A percentile compares a stretch with the other conserved stretches of the same genome.
These are phyloP conservation scores for Didymella pomorum DNA, from an alignment of 2,329 filamentous ascomycete genomes.

Conservation along the genomic window DNA sequence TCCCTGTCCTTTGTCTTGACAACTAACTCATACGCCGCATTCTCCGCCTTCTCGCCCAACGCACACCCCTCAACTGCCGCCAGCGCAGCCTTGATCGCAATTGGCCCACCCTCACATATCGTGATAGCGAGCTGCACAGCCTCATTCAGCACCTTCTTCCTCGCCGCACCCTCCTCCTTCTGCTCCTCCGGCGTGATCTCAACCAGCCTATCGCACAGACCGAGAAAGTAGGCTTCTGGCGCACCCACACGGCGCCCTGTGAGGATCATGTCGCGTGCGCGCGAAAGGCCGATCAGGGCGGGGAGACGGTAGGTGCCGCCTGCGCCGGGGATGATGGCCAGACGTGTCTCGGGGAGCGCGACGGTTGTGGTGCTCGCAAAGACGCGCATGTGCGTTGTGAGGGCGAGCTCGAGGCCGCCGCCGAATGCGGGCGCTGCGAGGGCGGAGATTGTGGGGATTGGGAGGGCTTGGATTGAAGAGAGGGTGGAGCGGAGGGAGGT, in stretches of 20 bases:
- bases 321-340: constrained; percentile 94
- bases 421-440: constrained; percentile 87
- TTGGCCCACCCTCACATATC: constrained; percentile 88
- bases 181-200: constrained; percentile 72
- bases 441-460: constrained; percentile 88
- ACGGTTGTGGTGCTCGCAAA: constrained; percentile 80
- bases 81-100: constrained; percentile 81
- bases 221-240: constrained; percentile 88
- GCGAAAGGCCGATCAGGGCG: constrained; percentile 76
- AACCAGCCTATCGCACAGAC: constrained; percentile 88
- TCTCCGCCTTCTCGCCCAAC: constrained; percentile 77
- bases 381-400: constrained; percentile 88
- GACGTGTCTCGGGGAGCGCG: constrained; percentile 86
- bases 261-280: constrained; percentile 88
- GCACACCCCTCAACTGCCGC: constrained; percentile 76
- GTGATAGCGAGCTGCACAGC: constrained; percentile 80
- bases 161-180: constrained; percentile 61
- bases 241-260: constrained; percentile 87
- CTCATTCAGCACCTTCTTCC: constrained; percentile 74
- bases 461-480: constrained; percentile 73
- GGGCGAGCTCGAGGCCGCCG: constrained; percentile 90
- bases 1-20: constrained; percentile 84
- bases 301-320: constrained; percentile 92
- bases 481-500: constrained; percentile 78
- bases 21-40: constrained; percentile 83